phyloP scores from a whole-genome alignment of 768 basidiomycete genomes.

The Kwoniella sp. region DNA sequence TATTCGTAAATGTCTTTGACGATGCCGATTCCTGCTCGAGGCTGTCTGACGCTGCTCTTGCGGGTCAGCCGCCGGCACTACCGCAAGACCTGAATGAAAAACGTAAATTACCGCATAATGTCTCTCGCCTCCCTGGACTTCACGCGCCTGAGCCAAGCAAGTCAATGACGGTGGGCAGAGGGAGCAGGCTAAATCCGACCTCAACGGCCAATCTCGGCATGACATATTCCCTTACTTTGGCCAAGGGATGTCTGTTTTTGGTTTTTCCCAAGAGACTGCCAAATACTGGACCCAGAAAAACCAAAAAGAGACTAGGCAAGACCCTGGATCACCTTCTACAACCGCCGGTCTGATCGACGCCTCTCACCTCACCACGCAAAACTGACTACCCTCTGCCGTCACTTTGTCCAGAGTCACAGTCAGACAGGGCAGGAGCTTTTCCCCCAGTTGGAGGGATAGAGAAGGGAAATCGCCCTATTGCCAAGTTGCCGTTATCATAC shows the following conservation, averaged over 20 bases:
- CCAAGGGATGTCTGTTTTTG: conserved; percentile 1
- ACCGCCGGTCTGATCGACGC: conserved; percentile 23
- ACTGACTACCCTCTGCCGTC: background rate
- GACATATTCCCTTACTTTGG: background rate
- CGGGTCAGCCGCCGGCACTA: background rate
- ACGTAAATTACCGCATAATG: background rate
- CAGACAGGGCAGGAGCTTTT: background rate
- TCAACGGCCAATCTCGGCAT: no score
- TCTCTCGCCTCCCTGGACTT: no score
- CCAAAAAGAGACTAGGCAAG: background rate
- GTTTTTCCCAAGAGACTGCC: background rate
- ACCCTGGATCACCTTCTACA: conserved; percentile 4
- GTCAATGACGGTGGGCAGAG: no score
- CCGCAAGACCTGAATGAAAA: background rate
- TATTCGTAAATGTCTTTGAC: background rate
- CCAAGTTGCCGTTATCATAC: background rate
- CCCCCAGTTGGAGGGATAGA: background rate
- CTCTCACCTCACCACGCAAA: conserved; percentile 13
- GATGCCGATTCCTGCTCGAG: background rate
- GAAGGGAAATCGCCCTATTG: no score
- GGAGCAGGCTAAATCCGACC: no score
- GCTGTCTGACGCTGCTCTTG: background rate
- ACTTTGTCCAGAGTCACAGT: background rate
- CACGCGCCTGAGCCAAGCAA: no score
- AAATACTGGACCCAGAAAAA: background rate